phyloP scores from a whole-genome alignment of 306 rosid species.

The Vachellia pachyceras region DNA sequence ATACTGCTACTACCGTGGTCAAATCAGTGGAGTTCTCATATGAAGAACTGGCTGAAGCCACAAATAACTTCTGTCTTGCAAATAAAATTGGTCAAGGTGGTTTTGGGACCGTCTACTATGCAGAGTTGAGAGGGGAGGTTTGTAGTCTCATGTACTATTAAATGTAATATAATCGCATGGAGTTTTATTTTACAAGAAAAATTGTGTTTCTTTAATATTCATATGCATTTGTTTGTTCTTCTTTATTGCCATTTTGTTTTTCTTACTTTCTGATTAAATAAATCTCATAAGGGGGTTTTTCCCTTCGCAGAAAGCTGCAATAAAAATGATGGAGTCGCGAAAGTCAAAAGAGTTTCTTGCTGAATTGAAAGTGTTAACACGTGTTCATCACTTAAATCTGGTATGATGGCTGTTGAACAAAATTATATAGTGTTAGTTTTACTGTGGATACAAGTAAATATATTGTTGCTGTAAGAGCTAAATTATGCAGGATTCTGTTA shows the following conservation, averaged over 20 bases:
- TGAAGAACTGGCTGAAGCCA: conserved; percentile 83
- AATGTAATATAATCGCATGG: neutral
- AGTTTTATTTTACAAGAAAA: conserved; percentile 7
- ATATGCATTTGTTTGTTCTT: neutral
- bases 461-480: neutral
- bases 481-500: neutral
- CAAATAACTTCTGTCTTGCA: conserved; percentile 73
- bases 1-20: conserved; percentile 49
- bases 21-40: conserved; percentile 83
- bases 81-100: conserved; percentile 93
- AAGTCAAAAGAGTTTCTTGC: conserved; percentile 89
- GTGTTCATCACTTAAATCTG: conserved; percentile 94
- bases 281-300: neutral
- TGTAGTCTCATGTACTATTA: conserved; percentile 32
- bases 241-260: conserved; percentile 9
- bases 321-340: conserved; percentile 89
- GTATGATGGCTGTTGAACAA: conserved; percentile 45
- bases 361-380: conserved; percentile 80
- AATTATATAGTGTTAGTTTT: neutral
- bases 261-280: conserved; percentile 26
- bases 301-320: conserved; percentile 76
- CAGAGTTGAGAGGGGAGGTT: conserved; percentile 96
- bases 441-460: neutral
- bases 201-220: neutral
- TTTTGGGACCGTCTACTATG: conserved; percentile 85